Conservation (phyloP, 106 monocot genomes). For the Allium sativum region DNA sequence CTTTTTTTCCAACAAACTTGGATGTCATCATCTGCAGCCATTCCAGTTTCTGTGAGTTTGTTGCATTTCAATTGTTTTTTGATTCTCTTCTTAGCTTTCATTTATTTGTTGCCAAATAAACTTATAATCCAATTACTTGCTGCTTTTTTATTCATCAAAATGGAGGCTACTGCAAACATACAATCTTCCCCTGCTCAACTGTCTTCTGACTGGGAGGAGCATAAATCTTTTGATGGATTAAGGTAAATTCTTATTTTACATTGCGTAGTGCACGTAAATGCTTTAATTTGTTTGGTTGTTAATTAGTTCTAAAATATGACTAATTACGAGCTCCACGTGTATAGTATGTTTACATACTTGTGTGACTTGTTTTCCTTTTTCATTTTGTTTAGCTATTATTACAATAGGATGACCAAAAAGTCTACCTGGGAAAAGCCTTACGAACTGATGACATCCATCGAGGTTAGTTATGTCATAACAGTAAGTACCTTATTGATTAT, state of each 20-base stretch:
- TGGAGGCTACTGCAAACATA: neutral
- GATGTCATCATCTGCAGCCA: no score
- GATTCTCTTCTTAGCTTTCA: no score
- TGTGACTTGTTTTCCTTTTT: neutral
- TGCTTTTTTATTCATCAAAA: neutral
- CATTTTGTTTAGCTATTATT: slow-evolving; percentile 45
- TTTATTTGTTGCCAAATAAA: no score
- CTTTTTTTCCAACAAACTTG: no score
- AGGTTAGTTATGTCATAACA: slow-evolving; percentile 36
- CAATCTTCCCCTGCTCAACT: slow-evolving; percentile 8
- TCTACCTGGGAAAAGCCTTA: slow-evolving; percentile 84
- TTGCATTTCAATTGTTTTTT: no score
- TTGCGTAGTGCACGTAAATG: neutral
- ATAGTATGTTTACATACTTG: neutral
- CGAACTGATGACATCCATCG: slow-evolving; percentile 72
- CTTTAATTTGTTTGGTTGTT: neutral
- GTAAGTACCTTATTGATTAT: neutral
- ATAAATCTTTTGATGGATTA: slow-evolving; percentile 61
- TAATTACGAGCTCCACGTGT: neutral
- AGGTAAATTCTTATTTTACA: slow-evolving; percentile 17
- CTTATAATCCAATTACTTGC: no score
- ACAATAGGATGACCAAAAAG: slow-evolving; percentile 70
- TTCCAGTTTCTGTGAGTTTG: no score
- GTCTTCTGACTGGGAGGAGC: slow-evolving; percentile 78
- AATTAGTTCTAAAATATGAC: neutral